Base-by-base conservation (phyloP, 2,329 filamentous ascomycete genomes). In the Magnaporthiopsis incrustans region DNA sequence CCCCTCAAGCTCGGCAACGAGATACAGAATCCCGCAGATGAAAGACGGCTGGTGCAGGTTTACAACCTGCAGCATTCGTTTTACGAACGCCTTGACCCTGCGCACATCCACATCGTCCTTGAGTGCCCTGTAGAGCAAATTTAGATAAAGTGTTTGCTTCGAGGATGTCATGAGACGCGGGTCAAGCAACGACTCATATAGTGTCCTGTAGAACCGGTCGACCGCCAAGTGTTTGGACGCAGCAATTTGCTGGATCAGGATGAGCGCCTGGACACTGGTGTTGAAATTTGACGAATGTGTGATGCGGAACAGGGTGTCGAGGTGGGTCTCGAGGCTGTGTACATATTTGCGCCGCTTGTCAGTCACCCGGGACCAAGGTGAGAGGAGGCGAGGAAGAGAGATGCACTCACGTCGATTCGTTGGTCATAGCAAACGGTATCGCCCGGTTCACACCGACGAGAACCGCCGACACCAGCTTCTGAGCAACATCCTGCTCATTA, bases 261-360 rank as follows among this genome's bases (percentile, higher is more conserved):
- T 89, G 68, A 99, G 84, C 44, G 95, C 94, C 76, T 99, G 95
- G 53, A 99, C 91, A 73, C 92, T 95, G 0, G 95, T 99, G 78
- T 98, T 99, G 83, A 99, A 98, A 76, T 99, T 99, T 64, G 94
- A 92, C 0, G 94, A 98, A 77, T 99, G 95, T 0, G 95, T 96
- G 71, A 99, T 95, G 70, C 87, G 89, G 83, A 97, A 99, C 32
- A 99, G 83, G 3, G 94, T 97, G 73, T 98, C 90, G 65, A 99
- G 85, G 72, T 99, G 94, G 65, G 89, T 87, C 71, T 96, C 91
- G 68, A 98, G 85, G 30, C 87, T 90, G 67, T 57, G 22, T 50
- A 65, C 38, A 26, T n/a, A 35, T 38, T 60, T n/a, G n/a, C 53
- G 8, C 4, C 58, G 30, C 35, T 59, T 27, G 53, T 68, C 64